phyloP scores from a whole-genome alignment of 176 grass and related monocot genomes.

The Triticum timopheevii region DNA sequence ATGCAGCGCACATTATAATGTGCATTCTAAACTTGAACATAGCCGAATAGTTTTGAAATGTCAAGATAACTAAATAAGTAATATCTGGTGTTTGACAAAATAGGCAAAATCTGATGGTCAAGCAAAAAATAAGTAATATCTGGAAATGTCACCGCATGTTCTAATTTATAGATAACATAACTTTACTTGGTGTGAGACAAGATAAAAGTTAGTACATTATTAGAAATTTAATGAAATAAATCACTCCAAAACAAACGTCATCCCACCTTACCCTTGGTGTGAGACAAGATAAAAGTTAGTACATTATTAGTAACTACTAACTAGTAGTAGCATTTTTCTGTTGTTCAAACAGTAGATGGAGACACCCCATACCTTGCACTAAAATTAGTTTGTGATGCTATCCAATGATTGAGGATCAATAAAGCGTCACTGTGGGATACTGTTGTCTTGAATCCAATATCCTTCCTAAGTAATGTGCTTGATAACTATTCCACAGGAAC shows the following conservation, averaged over 20 bases:
- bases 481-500: neutral
- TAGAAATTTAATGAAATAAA: neutral
- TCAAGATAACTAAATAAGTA: neutral
- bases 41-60: neutral
- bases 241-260: neutral
- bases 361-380: constrained; percentile 32
- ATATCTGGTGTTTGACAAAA: neutral
- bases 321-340: neutral
- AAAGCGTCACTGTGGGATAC: constrained; percentile 43
- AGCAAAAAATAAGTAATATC: neutral
- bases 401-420: constrained; percentile 50
- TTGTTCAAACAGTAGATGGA: neutral
- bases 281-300: neutral
- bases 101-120: neutral
- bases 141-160: neutral
- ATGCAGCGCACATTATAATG: too few relatives aligned
- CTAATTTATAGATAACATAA: neutral
- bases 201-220: too few relatives aligned
- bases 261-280: neutral
- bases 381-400: constrained; percentile 48
- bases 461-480: constrained; percentile 52
- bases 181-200: neutral
- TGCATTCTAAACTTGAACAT: neutral
- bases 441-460: constrained; percentile 58
- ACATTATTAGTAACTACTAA: neutral